A percentile compares a stretch with the other conserved stretches of the same genome.
Conservation (phyloP, 257 asterid genomes). For the Asclepias syriaca region DNA sequence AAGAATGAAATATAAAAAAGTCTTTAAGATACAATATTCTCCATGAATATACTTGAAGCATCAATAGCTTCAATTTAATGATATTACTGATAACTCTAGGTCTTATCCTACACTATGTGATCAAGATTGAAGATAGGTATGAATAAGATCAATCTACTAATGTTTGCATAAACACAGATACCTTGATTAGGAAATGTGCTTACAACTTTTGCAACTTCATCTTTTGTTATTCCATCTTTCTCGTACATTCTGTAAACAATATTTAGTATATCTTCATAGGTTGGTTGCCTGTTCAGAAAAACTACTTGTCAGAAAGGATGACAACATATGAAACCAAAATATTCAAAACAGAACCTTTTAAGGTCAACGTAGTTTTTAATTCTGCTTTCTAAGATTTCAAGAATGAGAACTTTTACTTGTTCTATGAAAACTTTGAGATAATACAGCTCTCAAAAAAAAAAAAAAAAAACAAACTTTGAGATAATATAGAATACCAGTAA, state of each 20-base stretch:
- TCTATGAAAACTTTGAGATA: neutral
- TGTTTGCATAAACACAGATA: constrained; percentile 17
- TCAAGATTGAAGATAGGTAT: neutral
- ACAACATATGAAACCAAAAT: neutral
- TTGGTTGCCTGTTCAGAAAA: constrained; percentile 75
- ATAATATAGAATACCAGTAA: constrained; percentile 49
- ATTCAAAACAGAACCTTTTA: neutral
- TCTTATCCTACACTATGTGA: neutral
- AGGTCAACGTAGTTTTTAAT: neutral
- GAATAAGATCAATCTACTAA: neutral
- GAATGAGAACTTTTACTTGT: neutral
- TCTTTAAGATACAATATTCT: neutral
- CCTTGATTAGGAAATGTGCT: constrained; percentile 88
- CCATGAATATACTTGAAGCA: neutral
- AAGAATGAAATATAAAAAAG: neutral
- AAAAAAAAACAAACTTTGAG: neutral
- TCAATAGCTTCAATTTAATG: neutral
- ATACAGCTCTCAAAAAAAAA: neutral
- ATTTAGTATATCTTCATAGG: constrained; percentile 79
- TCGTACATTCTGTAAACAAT: constrained; percentile 77
- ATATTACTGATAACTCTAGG: neutral
- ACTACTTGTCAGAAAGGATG: constrained; percentile 13
- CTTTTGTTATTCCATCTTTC: constrained; percentile 77
- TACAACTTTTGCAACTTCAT: constrained; percentile 56
- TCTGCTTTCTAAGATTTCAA: neutral